These are phyloP conservation scores for Lichtheimia ramosa DNA, from an alignment of 371 early-diverging fungal species.

Conservation along the genomic window DNA sequence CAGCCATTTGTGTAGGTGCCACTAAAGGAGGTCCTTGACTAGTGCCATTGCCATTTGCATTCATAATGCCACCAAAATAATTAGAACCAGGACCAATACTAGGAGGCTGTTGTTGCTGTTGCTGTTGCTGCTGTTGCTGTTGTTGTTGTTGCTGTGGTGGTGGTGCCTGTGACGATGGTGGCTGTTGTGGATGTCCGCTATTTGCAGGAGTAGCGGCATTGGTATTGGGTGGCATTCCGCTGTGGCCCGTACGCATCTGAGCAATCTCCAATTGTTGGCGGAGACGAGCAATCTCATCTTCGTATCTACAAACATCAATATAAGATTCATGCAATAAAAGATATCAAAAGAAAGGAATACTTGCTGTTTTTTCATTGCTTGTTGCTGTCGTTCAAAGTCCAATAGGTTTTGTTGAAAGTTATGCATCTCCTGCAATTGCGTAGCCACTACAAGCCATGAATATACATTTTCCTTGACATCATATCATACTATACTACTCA, in stretches of 20 bases:
- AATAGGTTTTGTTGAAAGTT: constrained; percentile 77
- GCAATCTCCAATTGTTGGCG: constrained; percentile 46
- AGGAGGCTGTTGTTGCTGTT: constrained; percentile 37
- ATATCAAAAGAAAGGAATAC: constrained; percentile 17
- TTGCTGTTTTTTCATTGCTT: constrained; percentile 73
- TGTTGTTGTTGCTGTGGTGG: constrained; percentile 30
- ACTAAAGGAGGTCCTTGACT: constrained; percentile 24
- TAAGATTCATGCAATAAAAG: not conserved
- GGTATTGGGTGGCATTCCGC: constrained; percentile 17
- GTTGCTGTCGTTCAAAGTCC: constrained; percentile 83
- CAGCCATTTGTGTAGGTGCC: constrained; percentile 42
- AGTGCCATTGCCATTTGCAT: constrained; percentile 29
- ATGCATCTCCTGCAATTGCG: constrained; percentile 80
- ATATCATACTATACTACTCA: constrained; percentile 33
- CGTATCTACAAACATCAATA: constrained; percentile 29
- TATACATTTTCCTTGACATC: not conserved
- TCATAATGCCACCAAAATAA: constrained; percentile 52
- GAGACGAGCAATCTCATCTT: constrained; percentile 50
- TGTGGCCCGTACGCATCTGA: constrained; percentile 30
- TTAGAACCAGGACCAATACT: constrained; percentile 53
- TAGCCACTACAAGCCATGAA: constrained; percentile 44
- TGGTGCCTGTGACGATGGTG: constrained; percentile 11
- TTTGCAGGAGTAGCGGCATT: not conserved
- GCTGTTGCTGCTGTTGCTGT: constrained; percentile 21
- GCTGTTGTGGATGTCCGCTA: not conserved